phyloP scores from a whole-genome alignment of 306 rosid genomes.

The Lagenaria siceraria region DNA sequence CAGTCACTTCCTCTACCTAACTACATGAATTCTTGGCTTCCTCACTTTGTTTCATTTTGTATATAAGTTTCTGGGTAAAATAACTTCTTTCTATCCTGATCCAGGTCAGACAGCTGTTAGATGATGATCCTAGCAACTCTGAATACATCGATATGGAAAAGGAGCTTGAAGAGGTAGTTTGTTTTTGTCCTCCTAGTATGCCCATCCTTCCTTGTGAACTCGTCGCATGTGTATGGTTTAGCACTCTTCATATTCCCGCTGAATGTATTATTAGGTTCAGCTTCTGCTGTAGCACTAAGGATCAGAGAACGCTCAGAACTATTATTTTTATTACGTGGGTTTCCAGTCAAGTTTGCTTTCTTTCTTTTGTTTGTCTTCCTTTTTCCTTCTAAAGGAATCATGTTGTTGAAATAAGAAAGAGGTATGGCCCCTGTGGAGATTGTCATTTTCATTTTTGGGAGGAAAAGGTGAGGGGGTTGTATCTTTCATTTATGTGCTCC shows the following conservation, averaged over 20 bases:
- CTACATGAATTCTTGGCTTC: not conserved
- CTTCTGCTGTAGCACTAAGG: constrained; percentile 2
- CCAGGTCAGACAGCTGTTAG: constrained; percentile 69
- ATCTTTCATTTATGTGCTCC: constrained; percentile 21
- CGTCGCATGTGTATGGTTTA: not conserved
- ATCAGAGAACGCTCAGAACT: not conserved
- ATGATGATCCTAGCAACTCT: constrained; percentile 59
- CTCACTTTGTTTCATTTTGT: not conserved
- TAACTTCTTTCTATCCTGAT: constrained; percentile 1
- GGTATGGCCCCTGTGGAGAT: constrained; percentile 31
- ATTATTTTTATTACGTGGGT: constrained; percentile 21
- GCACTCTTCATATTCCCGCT: not conserved
- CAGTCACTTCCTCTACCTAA: not conserved
- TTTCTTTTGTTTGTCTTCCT: constrained; percentile 29
- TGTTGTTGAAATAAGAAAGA: constrained; percentile 28
- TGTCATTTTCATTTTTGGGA: constrained; percentile 22
- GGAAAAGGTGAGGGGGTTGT: constrained; percentile 42
- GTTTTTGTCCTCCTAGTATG: not conserved
- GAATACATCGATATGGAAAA: constrained; percentile 91
- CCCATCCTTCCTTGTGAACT: not conserved
- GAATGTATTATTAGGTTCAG: not conserved
- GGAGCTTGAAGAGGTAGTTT: constrained; percentile 74
- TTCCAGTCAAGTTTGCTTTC: constrained; percentile 19
- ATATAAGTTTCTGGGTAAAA: not conserved
- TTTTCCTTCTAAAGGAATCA: constrained; percentile 41